Evolutionary conservation across 1,284 basidiomycete genomes (phyloP).

Genomic region (Trichosporon inkin): DNA sequence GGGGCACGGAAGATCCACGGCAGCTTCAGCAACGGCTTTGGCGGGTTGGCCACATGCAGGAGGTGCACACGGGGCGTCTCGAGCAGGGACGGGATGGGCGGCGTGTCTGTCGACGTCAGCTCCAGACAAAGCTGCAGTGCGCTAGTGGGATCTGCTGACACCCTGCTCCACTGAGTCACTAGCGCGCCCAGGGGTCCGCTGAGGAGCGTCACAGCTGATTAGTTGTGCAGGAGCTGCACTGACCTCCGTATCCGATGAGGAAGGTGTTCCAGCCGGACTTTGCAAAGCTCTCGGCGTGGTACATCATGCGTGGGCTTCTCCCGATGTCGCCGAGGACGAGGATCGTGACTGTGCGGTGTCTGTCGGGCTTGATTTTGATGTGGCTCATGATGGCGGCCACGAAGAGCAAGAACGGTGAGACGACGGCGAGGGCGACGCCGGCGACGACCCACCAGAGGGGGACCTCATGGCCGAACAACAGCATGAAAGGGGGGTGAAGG

Average conservation of each 20-base stretch:
- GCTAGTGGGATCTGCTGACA: background rate
- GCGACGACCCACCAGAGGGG: constrained; percentile 13
- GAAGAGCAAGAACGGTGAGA: constrained; percentile 11
- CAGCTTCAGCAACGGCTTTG: constrained; percentile 57
- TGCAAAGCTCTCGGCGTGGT: constrained; percentile 89
- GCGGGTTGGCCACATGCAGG: constrained; percentile 64
- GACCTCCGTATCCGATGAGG: constrained; percentile 82
- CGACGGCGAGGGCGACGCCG: constrained; percentile 13
- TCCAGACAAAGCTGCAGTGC: background rate
- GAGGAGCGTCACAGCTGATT: background rate
- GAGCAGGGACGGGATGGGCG: constrained; percentile 65
- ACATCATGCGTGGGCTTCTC: constrained; percentile 96
- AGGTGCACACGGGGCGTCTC: constrained; percentile 63
- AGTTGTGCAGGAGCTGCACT: constrained; percentile 24
- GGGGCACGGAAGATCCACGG: constrained; percentile 73
- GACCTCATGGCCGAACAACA: background rate
- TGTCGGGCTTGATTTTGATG: constrained; percentile 22
- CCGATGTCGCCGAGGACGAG: constrained; percentile 95
- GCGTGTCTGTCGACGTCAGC: constrained; percentile 59
- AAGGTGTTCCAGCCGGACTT: constrained; percentile 73
- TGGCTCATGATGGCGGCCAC: constrained; percentile 13
- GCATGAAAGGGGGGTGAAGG: background rate
- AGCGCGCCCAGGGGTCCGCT: background rate
- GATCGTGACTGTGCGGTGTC: constrained; percentile 63
- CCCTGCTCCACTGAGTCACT: background rate